Evolutionary conservation across 2,329 filamentous ascomycete species (phyloP).

Genomic region (Neoascochyta sp.): DNA sequence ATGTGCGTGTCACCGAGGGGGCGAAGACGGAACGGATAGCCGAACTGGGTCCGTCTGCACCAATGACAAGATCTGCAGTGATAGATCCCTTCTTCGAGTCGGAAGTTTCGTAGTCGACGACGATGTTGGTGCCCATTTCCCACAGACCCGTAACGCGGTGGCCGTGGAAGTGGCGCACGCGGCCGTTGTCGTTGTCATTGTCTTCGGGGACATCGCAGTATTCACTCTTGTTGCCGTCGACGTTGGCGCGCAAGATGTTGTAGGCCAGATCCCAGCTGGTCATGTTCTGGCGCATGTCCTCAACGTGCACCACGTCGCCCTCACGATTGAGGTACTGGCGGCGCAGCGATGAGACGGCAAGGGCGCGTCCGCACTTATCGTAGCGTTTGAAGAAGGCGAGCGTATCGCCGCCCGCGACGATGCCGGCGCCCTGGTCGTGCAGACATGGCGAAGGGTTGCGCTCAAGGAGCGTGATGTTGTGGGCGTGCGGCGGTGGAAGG

Average conservation of each 20-base stretch:
- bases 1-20: slow-evolving; percentile 21
- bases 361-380: slow-evolving; percentile 18
- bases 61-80: slow-evolving; percentile 28
- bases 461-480: slow-evolving; percentile 30
- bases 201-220: slow-evolving; percentile 24
- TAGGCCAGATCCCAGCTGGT: slow-evolving; percentile 37
- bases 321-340: slow-evolving; percentile 28
- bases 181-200: slow-evolving; percentile 7
- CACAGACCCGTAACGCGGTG: slow-evolving; percentile 22
- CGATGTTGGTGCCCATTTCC: slow-evolving; percentile 14
- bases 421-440: slow-evolving; percentile 35
- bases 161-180: slow-evolving; percentile 23
- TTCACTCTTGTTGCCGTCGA: slow-evolving; percentile 26
- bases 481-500: slow-evolving; percentile 20
- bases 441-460: slow-evolving; percentile 27
- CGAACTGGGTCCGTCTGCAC: slow-evolving; percentile 32
- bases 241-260: slow-evolving; percentile 29
- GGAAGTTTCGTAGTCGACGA: slow-evolving; percentile 16
- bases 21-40: slow-evolving; percentile 22
- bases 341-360: slow-evolving; percentile 23
- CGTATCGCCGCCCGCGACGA: slow-evolving; percentile 30
- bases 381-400: slow-evolving; percentile 29
- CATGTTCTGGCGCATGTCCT: slow-evolving; percentile 34
- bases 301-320: slow-evolving; percentile 25
- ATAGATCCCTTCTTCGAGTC: slow-evolving; percentile 15